Percentiles rank a stretch among this genome's conserved stretches.
Conservation (phyloP, 108 stramenopile genomes). For the Skeletonema costatum region DNA sequence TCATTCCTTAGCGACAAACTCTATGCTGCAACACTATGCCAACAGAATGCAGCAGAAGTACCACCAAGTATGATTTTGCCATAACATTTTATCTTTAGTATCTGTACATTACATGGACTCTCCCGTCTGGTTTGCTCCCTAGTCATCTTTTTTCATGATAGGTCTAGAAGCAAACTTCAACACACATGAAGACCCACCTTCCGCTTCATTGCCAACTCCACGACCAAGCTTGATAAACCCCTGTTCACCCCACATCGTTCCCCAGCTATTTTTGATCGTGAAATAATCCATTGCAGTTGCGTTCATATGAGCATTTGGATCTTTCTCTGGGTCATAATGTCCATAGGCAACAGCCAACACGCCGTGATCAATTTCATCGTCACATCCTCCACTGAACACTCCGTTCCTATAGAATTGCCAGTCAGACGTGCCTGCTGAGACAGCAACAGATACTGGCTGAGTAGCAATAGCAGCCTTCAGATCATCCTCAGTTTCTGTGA, state of each 20-base stretch:
- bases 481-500: constrained; percentile 67
- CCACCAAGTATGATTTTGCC: not conserved
- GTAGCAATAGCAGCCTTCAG: constrained; percentile 74
- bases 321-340: constrained; percentile 67
- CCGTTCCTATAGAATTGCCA: constrained; percentile 98
- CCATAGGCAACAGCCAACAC: constrained; percentile 96
- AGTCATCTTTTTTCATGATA: constrained; percentile 27
- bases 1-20: constrained; percentile 63
- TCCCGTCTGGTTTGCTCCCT: not conserved
- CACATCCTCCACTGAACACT: constrained; percentile 81
- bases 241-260: constrained; percentile 80
- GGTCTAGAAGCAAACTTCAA: constrained; percentile 29
- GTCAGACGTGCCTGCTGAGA: constrained; percentile 70
- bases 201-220: constrained; percentile 27
- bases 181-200: constrained; percentile 34
- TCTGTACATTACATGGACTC: not conserved
- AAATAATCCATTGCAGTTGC: constrained; percentile 26
- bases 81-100: not conserved
- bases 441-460: constrained; percentile 84
- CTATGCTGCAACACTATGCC: constrained; percentile 69
- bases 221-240: constrained; percentile 63
- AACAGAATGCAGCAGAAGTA: constrained; percentile 33
- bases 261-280: constrained; percentile 82
- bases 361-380: constrained; percentile 91
- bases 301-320: constrained; percentile 43